phyloP scores from a whole-genome alignment of 2,329 filamentous ascomycete genomes.

The Diplodia seriata region DNA sequence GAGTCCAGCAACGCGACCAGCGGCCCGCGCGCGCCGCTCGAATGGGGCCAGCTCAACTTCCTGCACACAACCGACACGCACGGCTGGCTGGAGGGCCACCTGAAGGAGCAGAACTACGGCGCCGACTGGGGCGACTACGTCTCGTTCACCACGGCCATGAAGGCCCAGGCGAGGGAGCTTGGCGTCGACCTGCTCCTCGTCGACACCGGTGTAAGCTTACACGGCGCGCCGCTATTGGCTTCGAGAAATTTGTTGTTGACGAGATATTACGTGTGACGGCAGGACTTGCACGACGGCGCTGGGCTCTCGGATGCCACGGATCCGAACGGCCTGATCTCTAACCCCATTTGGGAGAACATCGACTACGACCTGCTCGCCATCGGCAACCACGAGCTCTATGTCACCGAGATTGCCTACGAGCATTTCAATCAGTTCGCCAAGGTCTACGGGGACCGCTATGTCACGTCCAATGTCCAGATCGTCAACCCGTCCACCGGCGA shows the following conservation, averaged over 20 bases:
- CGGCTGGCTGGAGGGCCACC: conserved; percentile 66
- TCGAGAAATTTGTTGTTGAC: neutral
- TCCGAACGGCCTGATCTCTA: conserved; percentile 63
- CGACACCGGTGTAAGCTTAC: conserved; percentile 59
- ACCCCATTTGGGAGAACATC: conserved; percentile 59
- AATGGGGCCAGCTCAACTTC: conserved; percentile 73
- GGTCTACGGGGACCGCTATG: conserved; percentile 62
- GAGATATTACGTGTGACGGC: neutral
- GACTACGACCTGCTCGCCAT: conserved; percentile 63
- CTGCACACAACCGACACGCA: conserved; percentile 69
- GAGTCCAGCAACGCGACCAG: conserved; percentile 51
- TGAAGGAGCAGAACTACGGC: conserved; percentile 69
- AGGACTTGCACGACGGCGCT: conserved; percentile 71
- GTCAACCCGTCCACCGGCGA: conserved; percentile 52
- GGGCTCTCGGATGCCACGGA: conserved; percentile 67
- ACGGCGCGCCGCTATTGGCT: neutral
- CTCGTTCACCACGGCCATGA: conserved; percentile 66
- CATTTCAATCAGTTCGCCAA: conserved; percentile 66
- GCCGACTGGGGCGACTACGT: conserved; percentile 72
- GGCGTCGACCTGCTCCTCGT: conserved; percentile 67
- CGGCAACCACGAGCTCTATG: conserved; percentile 71
- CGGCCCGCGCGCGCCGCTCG: conserved; percentile 51
- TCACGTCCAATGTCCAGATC: conserved; percentile 62
- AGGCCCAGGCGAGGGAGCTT: conserved; percentile 62
- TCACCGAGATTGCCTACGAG: conserved; percentile 67